phyloP scores from a whole-genome alignment of 2,329 filamentous ascomycete species.

The Dryadomyces quercivorus region DNA sequence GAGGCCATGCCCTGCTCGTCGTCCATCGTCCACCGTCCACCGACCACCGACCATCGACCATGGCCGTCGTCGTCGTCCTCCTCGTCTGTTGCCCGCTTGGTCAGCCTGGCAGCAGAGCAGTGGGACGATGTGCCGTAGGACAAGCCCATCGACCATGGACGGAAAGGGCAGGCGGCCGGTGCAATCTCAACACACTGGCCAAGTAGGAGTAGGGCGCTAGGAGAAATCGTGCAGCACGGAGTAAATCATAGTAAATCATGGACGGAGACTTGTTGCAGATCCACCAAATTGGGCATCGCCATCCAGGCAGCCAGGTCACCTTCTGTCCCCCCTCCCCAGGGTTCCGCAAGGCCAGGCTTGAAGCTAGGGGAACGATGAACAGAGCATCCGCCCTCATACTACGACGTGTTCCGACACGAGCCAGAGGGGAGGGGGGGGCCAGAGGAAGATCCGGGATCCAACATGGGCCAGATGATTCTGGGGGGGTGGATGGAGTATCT shows the following conservation, averaged over 20 bases:
- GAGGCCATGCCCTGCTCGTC: no score
- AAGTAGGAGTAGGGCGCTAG: background rate
- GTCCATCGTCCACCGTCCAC: no score
- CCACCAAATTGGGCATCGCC: background rate
- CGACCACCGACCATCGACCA: no score
- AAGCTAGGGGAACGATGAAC: background rate
- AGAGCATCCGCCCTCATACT: background rate
- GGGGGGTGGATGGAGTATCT: no score
- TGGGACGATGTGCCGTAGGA: no score
- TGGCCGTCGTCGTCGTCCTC: background rate
- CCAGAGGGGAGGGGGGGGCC: no score
- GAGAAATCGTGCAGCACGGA: background rate
- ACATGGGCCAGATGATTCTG: no score
- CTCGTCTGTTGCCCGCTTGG: background rate
- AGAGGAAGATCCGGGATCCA: no score
- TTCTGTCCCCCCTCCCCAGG: background rate
- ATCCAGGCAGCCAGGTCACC: background rate
- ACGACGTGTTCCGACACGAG: no score
- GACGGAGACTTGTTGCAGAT: conserved; percentile 4
- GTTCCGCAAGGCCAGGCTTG: background rate
- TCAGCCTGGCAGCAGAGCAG: no score
- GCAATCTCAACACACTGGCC: background rate
- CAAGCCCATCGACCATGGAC: background rate
- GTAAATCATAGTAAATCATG: background rate
- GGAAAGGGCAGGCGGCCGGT: background rate